Conservation (phyloP, 2,329 filamentous ascomycete species). For the Aspergillus alliaceus region DNA sequence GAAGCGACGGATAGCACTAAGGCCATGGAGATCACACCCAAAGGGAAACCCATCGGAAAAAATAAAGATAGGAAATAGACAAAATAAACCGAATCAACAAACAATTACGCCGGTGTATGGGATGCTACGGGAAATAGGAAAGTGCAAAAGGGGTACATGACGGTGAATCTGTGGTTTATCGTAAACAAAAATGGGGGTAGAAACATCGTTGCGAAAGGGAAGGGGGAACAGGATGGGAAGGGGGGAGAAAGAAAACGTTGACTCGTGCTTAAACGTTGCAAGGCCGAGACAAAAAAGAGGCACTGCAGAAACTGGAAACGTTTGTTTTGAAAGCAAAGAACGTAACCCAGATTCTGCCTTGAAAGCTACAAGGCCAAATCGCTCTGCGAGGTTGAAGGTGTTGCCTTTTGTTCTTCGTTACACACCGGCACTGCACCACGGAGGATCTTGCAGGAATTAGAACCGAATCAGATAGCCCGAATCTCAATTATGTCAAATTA, state of each 20-base stretch:
- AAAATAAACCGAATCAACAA: constrained; percentile 31
- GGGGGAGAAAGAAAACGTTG: constrained; percentile 14
- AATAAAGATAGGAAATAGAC: constrained; percentile 15
- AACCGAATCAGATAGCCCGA: constrained; percentile 13
- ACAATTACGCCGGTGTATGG: constrained; percentile 42
- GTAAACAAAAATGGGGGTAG: constrained; percentile 31
- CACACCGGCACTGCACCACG: background rate
- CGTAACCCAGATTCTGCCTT: background rate
- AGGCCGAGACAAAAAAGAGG: background rate
- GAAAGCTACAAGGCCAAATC: background rate
- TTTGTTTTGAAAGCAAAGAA: background rate
- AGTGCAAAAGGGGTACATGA: constrained; percentile 44
- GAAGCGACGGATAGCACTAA: constrained; percentile 1
- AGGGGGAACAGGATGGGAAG: constrained; percentile 7
- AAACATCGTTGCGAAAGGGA: constrained; percentile 10
- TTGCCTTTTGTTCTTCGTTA: constrained; percentile 5
- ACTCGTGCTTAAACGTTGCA: constrained; percentile 6
- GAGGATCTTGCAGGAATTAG: constrained; percentile 15
- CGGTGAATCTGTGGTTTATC: constrained; percentile 50
- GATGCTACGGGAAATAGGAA: constrained; percentile 32
- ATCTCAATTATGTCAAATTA: constrained; percentile 12
- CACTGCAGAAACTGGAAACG: background rate
- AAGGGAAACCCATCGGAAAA: constrained; percentile 8
- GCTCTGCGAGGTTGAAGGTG: background rate
- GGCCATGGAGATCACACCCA: constrained; percentile 5